Conservation (phyloP, 2,329 filamentous ascomycete species). For the Colletotrichum cuscutae region DNA sequence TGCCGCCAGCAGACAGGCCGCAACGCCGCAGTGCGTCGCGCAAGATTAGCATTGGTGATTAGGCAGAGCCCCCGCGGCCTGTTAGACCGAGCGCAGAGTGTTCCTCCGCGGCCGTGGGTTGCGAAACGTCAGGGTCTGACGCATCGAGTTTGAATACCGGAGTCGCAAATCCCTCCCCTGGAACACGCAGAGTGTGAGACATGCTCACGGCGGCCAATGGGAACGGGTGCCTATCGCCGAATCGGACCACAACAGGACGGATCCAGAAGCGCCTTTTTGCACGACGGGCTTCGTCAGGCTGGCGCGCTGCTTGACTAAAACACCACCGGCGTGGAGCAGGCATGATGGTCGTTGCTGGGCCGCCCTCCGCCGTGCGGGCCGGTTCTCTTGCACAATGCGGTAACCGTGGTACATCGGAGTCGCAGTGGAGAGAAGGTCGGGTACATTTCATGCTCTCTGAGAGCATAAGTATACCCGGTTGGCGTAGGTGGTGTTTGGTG, state of each 20-base stretch:
- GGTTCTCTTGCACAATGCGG: slow-evolving; percentile 28
- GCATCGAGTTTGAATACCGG: slow-evolving; percentile 35
- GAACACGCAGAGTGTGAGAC: slow-evolving; percentile 36
- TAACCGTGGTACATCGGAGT: slow-evolving; percentile 20
- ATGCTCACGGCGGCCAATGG: slow-evolving; percentile 32
- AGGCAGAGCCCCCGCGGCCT: slow-evolving; percentile 22
- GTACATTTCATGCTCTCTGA: not conserved
- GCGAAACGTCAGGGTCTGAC: slow-evolving; percentile 35
- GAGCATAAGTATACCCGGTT: not conserved
- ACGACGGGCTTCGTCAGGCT: slow-evolving; percentile 31
- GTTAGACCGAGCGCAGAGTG: slow-evolving; percentile 31
- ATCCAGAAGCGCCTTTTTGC: slow-evolving; percentile 34
- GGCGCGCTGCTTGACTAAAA: slow-evolving; percentile 34
- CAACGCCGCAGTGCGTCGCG: too few relatives aligned
- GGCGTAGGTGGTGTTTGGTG: not conserved
- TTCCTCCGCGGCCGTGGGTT: slow-evolving; percentile 31
- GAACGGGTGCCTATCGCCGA: slow-evolving; percentile 33
- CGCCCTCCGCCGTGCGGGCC: slow-evolving; percentile 33
- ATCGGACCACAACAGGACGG: slow-evolving; percentile 36
- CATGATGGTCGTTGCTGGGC: slow-evolving; percentile 33
- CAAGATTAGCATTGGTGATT: slow-evolving; percentile 11
- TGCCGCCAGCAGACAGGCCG: slow-evolving; percentile 5
- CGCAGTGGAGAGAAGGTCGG: not conserved
- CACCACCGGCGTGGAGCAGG: slow-evolving; percentile 30
- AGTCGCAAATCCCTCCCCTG: slow-evolving; percentile 35